phyloP scores from a whole-genome alignment of 2,329 filamentous ascomycete genomes.

The Alternaria rosae region DNA sequence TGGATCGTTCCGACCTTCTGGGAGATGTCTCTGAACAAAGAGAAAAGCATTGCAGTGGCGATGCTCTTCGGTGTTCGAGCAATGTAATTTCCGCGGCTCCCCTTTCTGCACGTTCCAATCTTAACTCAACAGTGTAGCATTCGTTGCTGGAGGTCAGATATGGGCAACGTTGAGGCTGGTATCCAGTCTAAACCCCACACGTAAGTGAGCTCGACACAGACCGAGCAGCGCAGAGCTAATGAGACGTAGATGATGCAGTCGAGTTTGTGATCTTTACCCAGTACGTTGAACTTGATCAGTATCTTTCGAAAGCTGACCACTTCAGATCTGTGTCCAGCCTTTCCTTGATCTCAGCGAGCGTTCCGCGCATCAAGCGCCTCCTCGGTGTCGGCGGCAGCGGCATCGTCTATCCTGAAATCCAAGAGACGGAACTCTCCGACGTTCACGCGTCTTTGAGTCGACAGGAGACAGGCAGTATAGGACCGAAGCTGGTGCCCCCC shows the following conservation, averaged over 20 bases:
- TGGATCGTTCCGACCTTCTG: conserved; percentile 38
- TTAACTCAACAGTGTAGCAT: conserved; percentile 14
- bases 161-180: conserved; percentile 19
- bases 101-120: not conserved
- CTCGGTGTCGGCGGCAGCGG: conserved; percentile 22
- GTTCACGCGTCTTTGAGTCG: not conserved
- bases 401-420: conserved; percentile 21
- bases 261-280: conserved; percentile 23
- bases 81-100: conserved; percentile 10
- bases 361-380: conserved; percentile 28
- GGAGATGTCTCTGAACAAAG: conserved; percentile 25
- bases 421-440: conserved; percentile 21
- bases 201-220: conserved; percentile 9
- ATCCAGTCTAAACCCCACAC: conserved; percentile 15
- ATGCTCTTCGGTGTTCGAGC: conserved; percentile 25
- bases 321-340: conserved; percentile 24
- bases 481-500: conserved; percentile 21
- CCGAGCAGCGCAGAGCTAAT: conserved; percentile 7
- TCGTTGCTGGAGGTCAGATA: conserved; percentile 20
- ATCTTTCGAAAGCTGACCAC: conserved; percentile 1
- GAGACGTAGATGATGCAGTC: conserved; percentile 17
- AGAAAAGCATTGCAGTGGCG: conserved; percentile 11
- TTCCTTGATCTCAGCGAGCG: conserved; percentile 25
- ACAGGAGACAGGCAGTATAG: conserved; percentile 2
- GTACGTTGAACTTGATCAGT: conserved; percentile 6